These are phyloP conservation scores for Ormosia semicastrata DNA, from an alignment of 306 rosid species.

Conservation along the genomic window DNA sequence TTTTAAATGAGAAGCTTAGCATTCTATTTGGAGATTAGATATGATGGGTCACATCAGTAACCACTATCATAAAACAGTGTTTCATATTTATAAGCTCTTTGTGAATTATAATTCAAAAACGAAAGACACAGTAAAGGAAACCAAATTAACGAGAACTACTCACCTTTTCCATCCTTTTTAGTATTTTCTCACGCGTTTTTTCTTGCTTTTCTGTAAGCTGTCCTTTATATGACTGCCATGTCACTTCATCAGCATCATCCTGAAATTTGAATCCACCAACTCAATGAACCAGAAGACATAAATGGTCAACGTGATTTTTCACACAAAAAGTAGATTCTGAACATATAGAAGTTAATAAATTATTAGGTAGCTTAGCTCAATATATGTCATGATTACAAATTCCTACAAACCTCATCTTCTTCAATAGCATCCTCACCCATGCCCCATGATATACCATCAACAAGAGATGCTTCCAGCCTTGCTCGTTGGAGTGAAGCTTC, in stretches of 20 bases:
- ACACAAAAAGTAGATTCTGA: constrained; percentile 11
- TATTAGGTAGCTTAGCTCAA: constrained; percentile 5
- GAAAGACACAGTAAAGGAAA: background rate
- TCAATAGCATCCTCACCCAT: constrained; percentile 98
- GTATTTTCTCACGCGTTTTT: constrained; percentile 82
- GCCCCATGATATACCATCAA: constrained; percentile 97
- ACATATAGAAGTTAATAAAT: background rate
- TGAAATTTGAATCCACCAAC: constrained; percentile 39
- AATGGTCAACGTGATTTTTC: constrained; percentile 16
- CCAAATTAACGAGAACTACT: constrained; percentile 28
- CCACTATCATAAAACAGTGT: background rate
- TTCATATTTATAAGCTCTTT: background rate
- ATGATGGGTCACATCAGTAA: background rate
- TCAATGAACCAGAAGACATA: constrained; percentile 26
- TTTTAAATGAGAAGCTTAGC: background rate
- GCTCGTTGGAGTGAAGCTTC: constrained; percentile 97
- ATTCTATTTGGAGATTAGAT: constrained; percentile 3
- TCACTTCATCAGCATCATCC: constrained; percentile 88
- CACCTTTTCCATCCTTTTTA: constrained; percentile 89
- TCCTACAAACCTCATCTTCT: constrained; percentile 75
- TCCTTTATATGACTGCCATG: constrained; percentile 96
- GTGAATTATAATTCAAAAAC: constrained; percentile 9
- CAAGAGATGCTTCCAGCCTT: constrained; percentile 66
- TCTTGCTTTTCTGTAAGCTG: constrained; percentile 91
- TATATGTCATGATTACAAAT: background rate